Evolutionary conservation across 73 alveolate genomes (phyloP), one percentile per base, ranked within the genome.

Genomic region (Tetrahymena malaccensis): DNA sequence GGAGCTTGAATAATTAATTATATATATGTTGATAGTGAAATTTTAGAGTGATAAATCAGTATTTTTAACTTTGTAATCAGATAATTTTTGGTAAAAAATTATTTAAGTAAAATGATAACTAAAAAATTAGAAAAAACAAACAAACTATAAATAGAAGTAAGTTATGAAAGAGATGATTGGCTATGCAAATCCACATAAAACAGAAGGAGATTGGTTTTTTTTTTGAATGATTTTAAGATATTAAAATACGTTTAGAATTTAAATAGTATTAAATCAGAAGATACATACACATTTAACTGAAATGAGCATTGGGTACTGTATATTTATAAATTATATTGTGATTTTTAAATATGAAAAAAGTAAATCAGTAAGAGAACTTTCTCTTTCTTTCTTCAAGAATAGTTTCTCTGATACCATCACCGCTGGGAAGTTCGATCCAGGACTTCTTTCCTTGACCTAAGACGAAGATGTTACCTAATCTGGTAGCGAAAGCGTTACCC

Each of bases 361-460:
- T 37, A 85, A 85, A 85, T 37, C 94, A 40, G 84, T 85, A 70
- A 33, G 70, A 37, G 96, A 55, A 96, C 85, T 94, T 95, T 44
- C 35, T 57, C 96, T 95, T 38, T 95, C 94, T 95, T 85, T 95
- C 94, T 93, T 95, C 97, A 44, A 95, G 85, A 43, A 94, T 94
- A 34, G 95, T 89, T 94, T 85, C 93, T 85, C 94, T 85, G 31
- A 95, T 34, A 93, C 99, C 99, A 27, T 97, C 97, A 93, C 97
- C 98, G 93, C 96, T 96, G 85, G 98, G 99, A 85, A 98, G 97
- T 35, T 98, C 84, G 96, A 99, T 98, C 98, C 96, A 98, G 55
- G 99, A 98, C 96, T 98, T 98, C 98, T 97, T 97, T 21, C 99
- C 99, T 93, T 97, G 97, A 35, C 99, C 99, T 85, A 98, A 98